Evolutionary conservation across 768 basidiomycete genomes (phyloP).

Genomic region (Lactifluus piperatus): DNA sequence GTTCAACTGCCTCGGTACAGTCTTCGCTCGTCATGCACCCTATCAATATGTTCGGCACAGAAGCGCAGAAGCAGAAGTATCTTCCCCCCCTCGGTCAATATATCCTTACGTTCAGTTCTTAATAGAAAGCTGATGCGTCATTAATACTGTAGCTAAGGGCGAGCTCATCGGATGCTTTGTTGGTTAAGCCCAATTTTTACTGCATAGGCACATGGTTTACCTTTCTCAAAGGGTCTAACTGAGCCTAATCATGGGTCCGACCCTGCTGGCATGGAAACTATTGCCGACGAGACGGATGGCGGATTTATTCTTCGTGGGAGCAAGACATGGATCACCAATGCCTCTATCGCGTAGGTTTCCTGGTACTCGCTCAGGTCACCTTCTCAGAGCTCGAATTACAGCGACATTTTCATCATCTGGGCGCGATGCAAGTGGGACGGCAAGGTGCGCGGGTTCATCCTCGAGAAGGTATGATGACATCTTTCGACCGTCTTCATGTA

Average conservation of each 20-base stretch:
- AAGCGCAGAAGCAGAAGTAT: constrained; percentile 86
- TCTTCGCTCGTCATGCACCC: constrained; percentile 96
- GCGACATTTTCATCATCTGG: constrained; percentile 90
- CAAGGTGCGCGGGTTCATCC: constrained; percentile 80
- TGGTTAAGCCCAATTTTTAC: constrained; percentile 26
- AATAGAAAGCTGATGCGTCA: background rate
- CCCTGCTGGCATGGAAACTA: constrained; percentile 96
- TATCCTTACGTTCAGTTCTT: background rate
- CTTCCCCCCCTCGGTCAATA: constrained; percentile 68
- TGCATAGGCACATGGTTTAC: background rate
- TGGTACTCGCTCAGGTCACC: background rate
- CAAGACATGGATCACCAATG: constrained; percentile 97
- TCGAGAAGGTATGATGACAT: constrained; percentile 63
- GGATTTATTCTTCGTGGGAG: constrained; percentile 83
- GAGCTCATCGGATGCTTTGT: constrained; percentile 92
- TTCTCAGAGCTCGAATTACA: constrained; percentile 29
- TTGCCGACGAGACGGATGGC: constrained; percentile 74
- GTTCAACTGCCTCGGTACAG: constrained; percentile 91
- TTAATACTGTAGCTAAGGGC: constrained; percentile 62
- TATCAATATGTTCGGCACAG: constrained; percentile 79
- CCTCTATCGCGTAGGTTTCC: constrained; percentile 65
- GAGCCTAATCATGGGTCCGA: constrained; percentile 98
- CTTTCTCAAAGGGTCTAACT: constrained; percentile 64
- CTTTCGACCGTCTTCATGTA: background rate
- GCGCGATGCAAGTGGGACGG: constrained; percentile 92